phyloP scores from a whole-genome alignment of 2,329 filamentous ascomycete species.

The Pyrenophora tritici-repentis region DNA sequence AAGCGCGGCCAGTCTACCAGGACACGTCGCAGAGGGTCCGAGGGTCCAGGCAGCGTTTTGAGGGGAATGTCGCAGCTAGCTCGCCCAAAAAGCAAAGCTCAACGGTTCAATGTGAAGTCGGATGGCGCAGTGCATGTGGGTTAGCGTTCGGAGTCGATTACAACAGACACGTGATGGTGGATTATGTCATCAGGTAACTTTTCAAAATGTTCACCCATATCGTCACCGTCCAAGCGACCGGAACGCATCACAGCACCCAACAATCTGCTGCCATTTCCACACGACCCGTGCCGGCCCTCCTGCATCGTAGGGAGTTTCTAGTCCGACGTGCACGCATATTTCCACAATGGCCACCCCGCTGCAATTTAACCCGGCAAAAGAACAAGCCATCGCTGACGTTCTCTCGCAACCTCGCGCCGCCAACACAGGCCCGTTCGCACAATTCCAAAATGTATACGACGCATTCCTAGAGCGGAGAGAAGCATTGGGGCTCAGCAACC shows the following conservation, averaged over 20 bases:
- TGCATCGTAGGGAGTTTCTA: conserved; percentile 10
- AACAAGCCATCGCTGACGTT: conserved; percentile 58
- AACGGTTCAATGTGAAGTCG: conserved; percentile 8
- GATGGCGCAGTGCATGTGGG: conserved; percentile 1
- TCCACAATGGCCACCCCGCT: conserved; percentile 35
- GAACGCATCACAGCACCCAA: conserved; percentile 19
- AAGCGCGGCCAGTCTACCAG: conserved; percentile 10
- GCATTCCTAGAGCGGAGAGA: conserved; percentile 85
- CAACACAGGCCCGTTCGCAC: conserved; percentile 73
- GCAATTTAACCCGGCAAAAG: conserved; percentile 41
- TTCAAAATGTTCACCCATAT: conserved; percentile 38
- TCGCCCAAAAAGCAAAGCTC: conserved; percentile 21
- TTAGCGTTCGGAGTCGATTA: conserved; percentile 10
- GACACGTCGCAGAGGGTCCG: conserved; percentile 19
- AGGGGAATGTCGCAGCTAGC: conserved; percentile 10
- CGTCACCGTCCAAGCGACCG: conserved; percentile 26
- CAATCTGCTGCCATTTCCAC: conserved; percentile 24
- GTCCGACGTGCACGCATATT: conserved; percentile 6
- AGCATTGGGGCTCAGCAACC: conserved; percentile 86
- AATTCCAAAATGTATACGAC: conserved; percentile 76
- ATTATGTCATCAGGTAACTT: conserved; percentile 36
- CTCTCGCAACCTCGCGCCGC: conserved; percentile 58
- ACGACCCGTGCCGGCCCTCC: conserved; percentile 19
- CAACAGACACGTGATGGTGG: too few species aligned
- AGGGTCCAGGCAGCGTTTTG: conserved; percentile 6